Conservation (phyloP, 176 grass and related monocot species). For the Alloteropsis semialata region DNA sequence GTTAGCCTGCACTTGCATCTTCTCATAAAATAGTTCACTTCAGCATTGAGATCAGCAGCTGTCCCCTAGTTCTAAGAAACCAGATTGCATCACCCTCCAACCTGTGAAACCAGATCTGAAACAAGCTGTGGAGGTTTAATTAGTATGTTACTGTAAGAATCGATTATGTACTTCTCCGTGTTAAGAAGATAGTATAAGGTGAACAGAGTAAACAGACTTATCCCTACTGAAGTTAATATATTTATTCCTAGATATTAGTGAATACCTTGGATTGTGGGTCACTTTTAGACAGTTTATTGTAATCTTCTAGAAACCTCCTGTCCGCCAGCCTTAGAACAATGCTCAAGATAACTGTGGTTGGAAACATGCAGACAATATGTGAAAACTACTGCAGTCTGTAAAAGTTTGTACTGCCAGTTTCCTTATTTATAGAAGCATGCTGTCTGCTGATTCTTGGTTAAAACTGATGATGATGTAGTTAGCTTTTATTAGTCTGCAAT, state of each 20-base stretch:
- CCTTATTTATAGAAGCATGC: conserved; percentile 25
- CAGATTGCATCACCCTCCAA: neutral
- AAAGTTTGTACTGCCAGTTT: neutral
- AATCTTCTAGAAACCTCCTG: neutral
- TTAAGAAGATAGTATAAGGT: neutral
- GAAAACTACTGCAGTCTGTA: neutral
- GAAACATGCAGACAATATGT: neutral
- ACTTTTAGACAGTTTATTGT: neutral
- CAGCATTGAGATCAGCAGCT: neutral
- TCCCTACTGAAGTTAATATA: neutral
- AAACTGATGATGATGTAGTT: neutral
- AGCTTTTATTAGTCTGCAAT: neutral
- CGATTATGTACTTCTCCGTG: neutral
- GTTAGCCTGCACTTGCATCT: neutral
- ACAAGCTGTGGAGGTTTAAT: neutral
- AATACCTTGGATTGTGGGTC: conserved; percentile 2
- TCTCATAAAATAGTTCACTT: neutral
- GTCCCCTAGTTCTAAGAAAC: neutral
- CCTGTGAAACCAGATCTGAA: neutral
- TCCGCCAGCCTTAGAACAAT: neutral
- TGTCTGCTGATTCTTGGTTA: conserved; percentile 23
- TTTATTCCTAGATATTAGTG: neutral
- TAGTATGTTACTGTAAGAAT: neutral
- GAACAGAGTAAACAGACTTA: neutral
- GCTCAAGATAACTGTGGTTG: neutral